Evolutionary conservation across 495 filamentous ascomycete species (phyloP).

Genomic region (Aspergillus kassunensis): DNA sequence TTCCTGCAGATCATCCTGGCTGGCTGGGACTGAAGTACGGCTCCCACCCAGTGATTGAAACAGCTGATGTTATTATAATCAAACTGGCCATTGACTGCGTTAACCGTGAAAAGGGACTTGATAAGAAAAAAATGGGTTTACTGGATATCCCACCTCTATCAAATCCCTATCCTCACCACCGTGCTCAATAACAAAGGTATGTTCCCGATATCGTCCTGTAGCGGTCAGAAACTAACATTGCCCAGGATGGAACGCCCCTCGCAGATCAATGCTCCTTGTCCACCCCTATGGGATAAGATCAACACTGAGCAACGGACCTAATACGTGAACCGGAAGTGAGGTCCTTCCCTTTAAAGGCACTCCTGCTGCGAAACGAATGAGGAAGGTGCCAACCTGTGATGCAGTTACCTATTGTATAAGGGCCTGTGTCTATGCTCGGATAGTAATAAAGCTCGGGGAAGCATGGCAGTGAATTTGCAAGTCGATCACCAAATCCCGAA

Average conservation of each 20-base stretch:
- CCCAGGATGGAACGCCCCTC: slow-evolving; percentile 71
- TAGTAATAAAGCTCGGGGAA: too few species aligned
- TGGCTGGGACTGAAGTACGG: slow-evolving; percentile 77
- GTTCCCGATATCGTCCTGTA: too few species aligned
- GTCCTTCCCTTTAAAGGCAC: too few species aligned
- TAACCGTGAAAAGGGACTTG: too few species aligned
- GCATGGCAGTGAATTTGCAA: too few species aligned
- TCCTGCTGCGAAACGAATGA: too few species aligned
- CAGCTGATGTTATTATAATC: slow-evolving; percentile 82
- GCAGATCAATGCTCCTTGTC: slow-evolving; percentile 69
- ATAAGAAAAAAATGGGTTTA: slow-evolving; percentile 55
- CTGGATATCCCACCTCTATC: slow-evolving; percentile 84
- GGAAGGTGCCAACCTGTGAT: too few species aligned
- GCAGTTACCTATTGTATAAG: too few species aligned
- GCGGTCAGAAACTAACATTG: too few species aligned
- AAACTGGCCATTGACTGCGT: slow-evolving; percentile 59
- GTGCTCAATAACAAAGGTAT: slow-evolving; percentile 86
- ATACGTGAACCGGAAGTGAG: too few species aligned
- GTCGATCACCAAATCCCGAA: too few species aligned
- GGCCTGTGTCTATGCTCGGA: too few species aligned
- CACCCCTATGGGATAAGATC: slow-evolving; percentile 77
- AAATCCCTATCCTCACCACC: slow-evolving; percentile 86
- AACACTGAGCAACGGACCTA: not conserved
- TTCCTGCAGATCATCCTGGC: slow-evolving; percentile 72
- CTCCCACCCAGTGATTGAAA: slow-evolving; percentile 64